Percentiles rank a stretch among this genome's conserved stretches.
phyloP scores from a whole-genome alignment of 2,329 filamentous ascomycete species.

The Colletotrichum noveboracense region DNA sequence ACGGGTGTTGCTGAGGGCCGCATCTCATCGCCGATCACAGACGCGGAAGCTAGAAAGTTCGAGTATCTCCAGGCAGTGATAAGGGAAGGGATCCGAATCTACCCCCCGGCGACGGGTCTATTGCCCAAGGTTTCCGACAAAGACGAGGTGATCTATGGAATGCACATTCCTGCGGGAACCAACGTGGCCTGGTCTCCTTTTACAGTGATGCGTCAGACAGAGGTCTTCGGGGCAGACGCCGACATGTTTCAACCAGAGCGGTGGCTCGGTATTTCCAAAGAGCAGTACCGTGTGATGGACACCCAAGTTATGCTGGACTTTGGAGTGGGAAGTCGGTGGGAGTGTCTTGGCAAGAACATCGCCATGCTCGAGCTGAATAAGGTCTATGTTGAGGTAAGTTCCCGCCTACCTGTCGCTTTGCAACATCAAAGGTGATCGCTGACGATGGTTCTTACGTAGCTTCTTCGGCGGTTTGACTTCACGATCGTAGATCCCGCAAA shows the following conservation, averaged over 20 bases:
- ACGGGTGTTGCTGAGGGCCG: constrained; percentile 27
- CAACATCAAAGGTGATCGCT: neutral
- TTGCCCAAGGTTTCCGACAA: constrained; percentile 41
- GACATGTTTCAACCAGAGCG: constrained; percentile 37
- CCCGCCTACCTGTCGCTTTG: neutral
- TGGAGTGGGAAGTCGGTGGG: constrained; percentile 42
- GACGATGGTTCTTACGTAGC: constrained; percentile 15
- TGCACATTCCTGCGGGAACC: constrained; percentile 34
- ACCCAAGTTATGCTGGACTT: constrained; percentile 37
- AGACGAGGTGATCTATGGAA: constrained; percentile 38
- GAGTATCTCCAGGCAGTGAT: constrained; percentile 55
- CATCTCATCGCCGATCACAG: constrained; percentile 32
- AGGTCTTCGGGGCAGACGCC: constrained; percentile 39
- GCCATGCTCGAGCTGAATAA: constrained; percentile 44
- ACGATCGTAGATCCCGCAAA: constrained; percentile 27
- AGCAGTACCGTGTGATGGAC: constrained; percentile 38
- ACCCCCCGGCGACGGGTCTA: constrained; percentile 38
- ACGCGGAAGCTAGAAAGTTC: constrained; percentile 37
- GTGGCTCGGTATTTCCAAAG: constrained; percentile 38
- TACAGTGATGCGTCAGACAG: constrained; percentile 34
- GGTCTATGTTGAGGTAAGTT: constrained; percentile 43
- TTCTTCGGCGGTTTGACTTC: constrained; percentile 29
- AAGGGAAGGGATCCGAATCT: constrained; percentile 48
- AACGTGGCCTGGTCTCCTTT: constrained; percentile 37
- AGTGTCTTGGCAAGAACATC: constrained; percentile 41